Conservation (phyloP, 2,329 filamentous ascomycete species). For the Xylaria sp. region DNA sequence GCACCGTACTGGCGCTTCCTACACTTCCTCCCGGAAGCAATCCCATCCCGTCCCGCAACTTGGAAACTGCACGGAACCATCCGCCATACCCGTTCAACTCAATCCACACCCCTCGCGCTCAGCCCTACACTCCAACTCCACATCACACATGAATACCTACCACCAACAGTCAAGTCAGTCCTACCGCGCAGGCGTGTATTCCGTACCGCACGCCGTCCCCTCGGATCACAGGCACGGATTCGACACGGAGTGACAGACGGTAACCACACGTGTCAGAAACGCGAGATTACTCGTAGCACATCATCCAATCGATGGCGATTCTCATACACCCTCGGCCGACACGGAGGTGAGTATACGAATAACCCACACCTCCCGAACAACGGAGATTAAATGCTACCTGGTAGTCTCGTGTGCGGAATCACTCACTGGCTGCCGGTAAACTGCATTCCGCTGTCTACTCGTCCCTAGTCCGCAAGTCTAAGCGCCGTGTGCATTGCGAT, state of each 20-base stretch:
- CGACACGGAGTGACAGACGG: background rate
- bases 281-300: background rate
- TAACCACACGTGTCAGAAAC: background rate
- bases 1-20: too few relatives aligned
- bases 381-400: background rate
- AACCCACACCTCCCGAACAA: background rate
- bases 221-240: background rate
- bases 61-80: too few relatives aligned
- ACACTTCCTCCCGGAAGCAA: too few relatives aligned
- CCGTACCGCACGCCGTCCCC: too few relatives aligned
- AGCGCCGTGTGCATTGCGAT: too few relatives aligned
- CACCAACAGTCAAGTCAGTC: too few relatives aligned
- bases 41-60: too few relatives aligned
- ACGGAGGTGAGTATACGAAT: background rate
- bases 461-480: background rate
- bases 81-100: background rate
- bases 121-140: conserved; percentile 4
- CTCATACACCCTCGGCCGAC: too few relatives aligned
- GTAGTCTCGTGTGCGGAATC: background rate
- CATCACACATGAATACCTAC: too few relatives aligned
- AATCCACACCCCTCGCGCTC: background rate
- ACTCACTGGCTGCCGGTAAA: background rate
- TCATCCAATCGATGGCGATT: too few relatives aligned
- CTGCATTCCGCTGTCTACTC: background rate
- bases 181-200: background rate